Percentiles rank a stretch among this genome's conserved stretches.
phyloP scores from a whole-genome alignment of 257 asterid species.

The Nicotiana paniculata region DNA sequence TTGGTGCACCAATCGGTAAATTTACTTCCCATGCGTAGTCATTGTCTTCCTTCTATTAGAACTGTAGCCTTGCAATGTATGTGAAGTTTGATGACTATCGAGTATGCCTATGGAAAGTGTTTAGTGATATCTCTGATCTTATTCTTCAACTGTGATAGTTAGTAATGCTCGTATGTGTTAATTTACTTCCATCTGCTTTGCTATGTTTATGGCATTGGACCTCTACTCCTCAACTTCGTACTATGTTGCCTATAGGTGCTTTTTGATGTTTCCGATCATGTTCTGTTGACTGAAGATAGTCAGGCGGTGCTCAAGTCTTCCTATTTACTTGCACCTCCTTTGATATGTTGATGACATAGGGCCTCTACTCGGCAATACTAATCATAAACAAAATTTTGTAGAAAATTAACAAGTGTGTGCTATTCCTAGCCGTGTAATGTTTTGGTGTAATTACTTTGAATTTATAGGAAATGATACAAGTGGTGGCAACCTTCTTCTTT shows the following conservation, averaged over 20 bases:
- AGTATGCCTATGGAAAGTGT: neutral
- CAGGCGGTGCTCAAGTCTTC: no score
- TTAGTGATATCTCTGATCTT: neutral
- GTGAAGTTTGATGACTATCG: conserved; percentile 14
- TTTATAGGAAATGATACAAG: no score
- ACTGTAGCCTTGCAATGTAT: neutral
- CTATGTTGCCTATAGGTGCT: neutral
- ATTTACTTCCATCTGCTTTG: neutral
- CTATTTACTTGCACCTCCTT: no score
- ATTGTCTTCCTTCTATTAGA: neutral
- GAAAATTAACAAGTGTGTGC: no score
- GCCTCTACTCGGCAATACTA: no score
- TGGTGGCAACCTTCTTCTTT: no score
- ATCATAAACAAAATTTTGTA: no score
- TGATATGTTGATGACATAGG: no score
- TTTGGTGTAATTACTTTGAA: no score
- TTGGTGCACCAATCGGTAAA: conserved; percentile 81
- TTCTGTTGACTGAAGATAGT: neutral
- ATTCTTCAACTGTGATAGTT: neutral
- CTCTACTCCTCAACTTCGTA: neutral
- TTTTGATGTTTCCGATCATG: neutral
- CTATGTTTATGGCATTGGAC: neutral
- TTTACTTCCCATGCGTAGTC: conserved; percentile 10
- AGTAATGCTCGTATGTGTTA: neutral
- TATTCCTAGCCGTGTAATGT: no score